phyloP scores from a whole-genome alignment of 2,329 filamentous ascomycete genomes.

The Fusarium guadeloupense region DNA sequence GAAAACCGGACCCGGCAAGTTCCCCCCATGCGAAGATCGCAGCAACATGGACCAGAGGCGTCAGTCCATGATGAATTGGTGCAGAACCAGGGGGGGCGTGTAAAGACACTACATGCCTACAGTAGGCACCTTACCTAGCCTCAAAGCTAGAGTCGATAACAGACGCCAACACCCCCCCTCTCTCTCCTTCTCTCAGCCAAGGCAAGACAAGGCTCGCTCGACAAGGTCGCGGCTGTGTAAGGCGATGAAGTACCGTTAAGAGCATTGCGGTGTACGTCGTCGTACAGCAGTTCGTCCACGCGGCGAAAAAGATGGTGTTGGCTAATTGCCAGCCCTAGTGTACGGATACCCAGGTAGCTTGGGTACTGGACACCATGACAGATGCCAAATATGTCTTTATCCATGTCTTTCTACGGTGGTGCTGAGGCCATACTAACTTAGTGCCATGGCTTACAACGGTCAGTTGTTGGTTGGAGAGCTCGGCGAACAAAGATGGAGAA shows the following conservation, averaged over 20 bases:
- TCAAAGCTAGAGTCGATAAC: constrained; percentile 26
- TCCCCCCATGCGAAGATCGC: constrained; percentile 43
- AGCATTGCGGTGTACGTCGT: constrained; percentile 35
- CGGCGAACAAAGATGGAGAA: constrained; percentile 15
- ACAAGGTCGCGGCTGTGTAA: constrained; percentile 36
- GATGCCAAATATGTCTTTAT: constrained; percentile 34
- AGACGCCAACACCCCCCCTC: constrained; percentile 29
- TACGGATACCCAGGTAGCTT: too few species aligned
- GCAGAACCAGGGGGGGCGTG: constrained; percentile 27
- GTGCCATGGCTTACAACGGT: constrained; percentile 9
- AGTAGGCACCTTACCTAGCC: constrained; percentile 15
- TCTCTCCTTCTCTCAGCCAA: constrained; percentile 16
- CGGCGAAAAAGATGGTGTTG: constrained; percentile 16
- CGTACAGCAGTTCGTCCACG: constrained; percentile 30
- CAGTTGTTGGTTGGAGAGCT: constrained; percentile 10
- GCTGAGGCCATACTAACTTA: constrained; percentile 36
- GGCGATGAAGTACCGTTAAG: constrained; percentile 27
- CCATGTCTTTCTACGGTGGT: constrained; percentile 19
- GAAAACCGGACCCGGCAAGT: constrained; percentile 41
- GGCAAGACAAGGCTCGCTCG: constrained; percentile 22
- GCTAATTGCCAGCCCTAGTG: constrained; percentile 9
- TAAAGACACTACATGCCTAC: too few species aligned
- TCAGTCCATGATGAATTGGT: constrained; percentile 32
- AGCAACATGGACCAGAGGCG: constrained; percentile 35
- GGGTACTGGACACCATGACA: constrained; percentile 37